Evolutionary conservation across 129 eudicot species (phyloP).

Genomic region (Flaveria sonorensis): DNA sequence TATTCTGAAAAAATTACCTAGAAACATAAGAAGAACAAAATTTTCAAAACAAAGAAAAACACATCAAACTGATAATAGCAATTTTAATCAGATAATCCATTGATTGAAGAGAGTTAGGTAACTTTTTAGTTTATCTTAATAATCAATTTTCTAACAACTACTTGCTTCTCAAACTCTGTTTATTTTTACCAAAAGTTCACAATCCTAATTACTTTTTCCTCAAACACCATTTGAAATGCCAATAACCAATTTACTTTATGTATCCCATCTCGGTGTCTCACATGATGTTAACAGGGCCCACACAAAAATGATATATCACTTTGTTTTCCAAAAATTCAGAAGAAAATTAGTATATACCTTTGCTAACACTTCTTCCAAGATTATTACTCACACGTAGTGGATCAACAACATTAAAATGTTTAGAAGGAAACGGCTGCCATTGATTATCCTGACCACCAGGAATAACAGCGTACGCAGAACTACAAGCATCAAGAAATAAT

Average conservation of each 20-base stretch:
- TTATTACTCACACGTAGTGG: constrained; percentile 90
- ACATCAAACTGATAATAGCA: neutral
- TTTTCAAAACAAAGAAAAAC: neutral
- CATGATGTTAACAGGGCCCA: neutral
- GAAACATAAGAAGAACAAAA: constrained; percentile 9
- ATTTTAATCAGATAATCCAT: neutral
- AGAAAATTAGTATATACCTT: constrained; percentile 50
- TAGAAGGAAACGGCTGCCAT: constrained; percentile 78
- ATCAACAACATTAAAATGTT: constrained; percentile 88
- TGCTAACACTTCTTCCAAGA: constrained; percentile 97
- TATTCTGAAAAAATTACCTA: constrained; percentile 79
- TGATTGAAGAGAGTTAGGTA: neutral
- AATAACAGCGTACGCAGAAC: constrained; percentile 77
- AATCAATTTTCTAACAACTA: neutral
- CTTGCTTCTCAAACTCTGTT: neutral
- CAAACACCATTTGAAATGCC: neutral
- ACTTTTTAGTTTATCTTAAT: neutral
- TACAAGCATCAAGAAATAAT: constrained; percentile 85
- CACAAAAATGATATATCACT: neutral
- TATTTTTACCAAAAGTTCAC: neutral
- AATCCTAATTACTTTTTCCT: neutral
- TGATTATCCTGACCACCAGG: constrained; percentile 83
- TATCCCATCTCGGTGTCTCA: neutral
- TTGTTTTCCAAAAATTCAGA: neutral
- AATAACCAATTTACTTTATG: neutral